These are phyloP conservation scores for Wallacemonas collosoma DNA, from an alignment of 208 protist genomes.

Conservation along the genomic window DNA sequence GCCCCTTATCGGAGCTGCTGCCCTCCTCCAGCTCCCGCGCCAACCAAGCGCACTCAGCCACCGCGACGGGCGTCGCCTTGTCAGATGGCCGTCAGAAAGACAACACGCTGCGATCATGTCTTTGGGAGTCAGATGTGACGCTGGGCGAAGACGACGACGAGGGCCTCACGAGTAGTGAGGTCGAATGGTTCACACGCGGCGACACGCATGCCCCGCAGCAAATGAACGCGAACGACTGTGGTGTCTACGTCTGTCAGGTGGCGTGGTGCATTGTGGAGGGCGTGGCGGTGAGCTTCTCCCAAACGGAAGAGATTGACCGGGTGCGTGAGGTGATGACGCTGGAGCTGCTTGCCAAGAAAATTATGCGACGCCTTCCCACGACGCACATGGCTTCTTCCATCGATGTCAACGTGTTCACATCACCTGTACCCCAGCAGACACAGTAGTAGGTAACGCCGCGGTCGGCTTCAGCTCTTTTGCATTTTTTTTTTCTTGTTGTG, in stretches of 20 bases:
- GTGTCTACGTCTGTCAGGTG: slow-evolving; percentile 79
- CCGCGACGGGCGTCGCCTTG: too few relatives aligned
- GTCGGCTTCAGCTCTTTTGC: too few relatives aligned
- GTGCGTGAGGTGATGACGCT: slow-evolving; percentile 61
- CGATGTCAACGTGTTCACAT: slow-evolving; percentile 26
- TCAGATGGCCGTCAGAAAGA: too few relatives aligned
- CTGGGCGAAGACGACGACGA: slow-evolving; percentile 18
- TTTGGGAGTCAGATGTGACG: neutral
- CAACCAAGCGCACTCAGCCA: neutral
- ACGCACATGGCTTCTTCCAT: slow-evolving; percentile 38
- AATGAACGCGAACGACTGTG: slow-evolving; percentile 75
- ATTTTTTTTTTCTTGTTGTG: slow-evolving; percentile 21
- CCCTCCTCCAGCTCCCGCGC: neutral
- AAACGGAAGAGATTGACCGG: slow-evolving; percentile 38
- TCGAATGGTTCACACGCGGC: slow-evolving; percentile 43
- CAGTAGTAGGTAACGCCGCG: neutral
- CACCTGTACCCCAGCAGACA: neutral
- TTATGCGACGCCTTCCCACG: slow-evolving; percentile 61
- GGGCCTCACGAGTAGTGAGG: slow-evolving; percentile 4
- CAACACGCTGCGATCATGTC: too few relatives aligned
- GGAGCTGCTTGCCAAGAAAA: slow-evolving; percentile 48
- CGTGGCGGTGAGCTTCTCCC: slow-evolving; percentile 54
- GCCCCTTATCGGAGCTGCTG: neutral
- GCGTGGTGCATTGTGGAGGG: slow-evolving; percentile 72
- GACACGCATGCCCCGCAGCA: slow-evolving; percentile 64